Base-by-base conservation (phyloP, 495 filamentous ascomycete genomes). In the Aspergillus affinis region DNA sequence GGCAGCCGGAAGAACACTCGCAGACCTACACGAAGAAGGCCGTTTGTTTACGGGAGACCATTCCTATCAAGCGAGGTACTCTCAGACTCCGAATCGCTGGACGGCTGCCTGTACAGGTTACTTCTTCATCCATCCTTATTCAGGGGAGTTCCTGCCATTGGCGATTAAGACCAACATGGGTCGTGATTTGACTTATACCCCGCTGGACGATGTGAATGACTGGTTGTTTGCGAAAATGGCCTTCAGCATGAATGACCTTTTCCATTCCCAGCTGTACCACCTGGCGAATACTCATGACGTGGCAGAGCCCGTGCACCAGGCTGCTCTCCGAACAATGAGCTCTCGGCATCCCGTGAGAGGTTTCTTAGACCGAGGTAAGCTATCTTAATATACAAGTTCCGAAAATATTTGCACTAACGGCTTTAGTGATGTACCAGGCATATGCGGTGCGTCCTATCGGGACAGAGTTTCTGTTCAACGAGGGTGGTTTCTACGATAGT, bases 401-500 rank as follows among this genome's bases (percentile, higher is more conserved):
- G n/a, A 17, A 0, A 21, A 18, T n/a, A 32, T 20, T 32, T n/a
- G n/a, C 20, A 21, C 17, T 55, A 15, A 55, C 9, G 0, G 48
- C 23, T 50, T 9, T 18, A 56, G 54, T 56, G 41, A 56, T 56
- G 54, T 56, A 56, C 20, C 54, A 56, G 18, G 54, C 54, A 47
- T 56, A 56, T 19, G 54, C 54, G 1, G 54, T 56, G 2, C 54
- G 54, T 4, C 54, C 54, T 2, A 56, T 56, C n/a, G 54, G 54
- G 6, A 26, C 12, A 18, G 54, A 56, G 41, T 56, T 56, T 23
- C 54, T 56, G 8, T 56, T 56, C 44, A 56, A 56, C 54, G 54
- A 56, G 20, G 54, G 54, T 4, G 54, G 54, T 2, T 56, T 56
- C 54, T 56, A 56, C 54, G 54, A 56, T 9, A 56, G 54, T n/a